phyloP scores from a whole-genome alignment of 495 filamentous ascomycete genomes.

The Annulohypoxylon maeteangense region DNA sequence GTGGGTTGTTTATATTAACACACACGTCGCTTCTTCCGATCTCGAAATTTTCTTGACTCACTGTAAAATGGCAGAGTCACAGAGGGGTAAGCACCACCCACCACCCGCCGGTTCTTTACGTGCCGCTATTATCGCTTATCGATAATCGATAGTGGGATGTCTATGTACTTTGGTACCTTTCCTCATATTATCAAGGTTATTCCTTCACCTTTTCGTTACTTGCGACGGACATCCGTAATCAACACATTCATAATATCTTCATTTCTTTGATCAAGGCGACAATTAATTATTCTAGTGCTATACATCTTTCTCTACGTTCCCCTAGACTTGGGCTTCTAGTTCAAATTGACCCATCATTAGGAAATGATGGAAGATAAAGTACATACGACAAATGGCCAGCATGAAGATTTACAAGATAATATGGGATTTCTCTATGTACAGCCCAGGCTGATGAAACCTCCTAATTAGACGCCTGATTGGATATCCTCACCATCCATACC shows the following conservation, averaged over 20 bases:
- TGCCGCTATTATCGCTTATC: slow-evolving; percentile 21
- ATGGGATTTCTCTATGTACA: neutral
- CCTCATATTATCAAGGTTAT: neutral
- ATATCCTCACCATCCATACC: neutral
- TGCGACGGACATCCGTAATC: neutral
- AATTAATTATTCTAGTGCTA: neutral
- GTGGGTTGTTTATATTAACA: neutral
- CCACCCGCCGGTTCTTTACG: slow-evolving; percentile 2
- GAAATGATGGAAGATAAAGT: neutral
- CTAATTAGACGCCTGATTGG: neutral
- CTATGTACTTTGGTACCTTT: neutral
- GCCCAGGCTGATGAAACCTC: neutral
- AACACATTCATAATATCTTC: neutral
- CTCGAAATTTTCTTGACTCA: slow-evolving; percentile 38
- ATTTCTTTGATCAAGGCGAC: neutral
- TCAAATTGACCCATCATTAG: neutral
- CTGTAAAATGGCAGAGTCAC: slow-evolving; percentile 3
- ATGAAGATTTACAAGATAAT: neutral
- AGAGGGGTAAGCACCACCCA: slow-evolving; percentile 31
- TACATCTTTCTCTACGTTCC: neutral
- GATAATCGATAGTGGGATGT: slow-evolving; percentile 28
- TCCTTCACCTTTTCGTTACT: neutral
- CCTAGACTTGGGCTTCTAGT: neutral
- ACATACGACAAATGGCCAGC: neutral
- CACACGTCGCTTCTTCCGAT: neutral